phyloP scores from a whole-genome alignment of 1,284 basidiomycete species.

The Ustilago lituana region DNA sequence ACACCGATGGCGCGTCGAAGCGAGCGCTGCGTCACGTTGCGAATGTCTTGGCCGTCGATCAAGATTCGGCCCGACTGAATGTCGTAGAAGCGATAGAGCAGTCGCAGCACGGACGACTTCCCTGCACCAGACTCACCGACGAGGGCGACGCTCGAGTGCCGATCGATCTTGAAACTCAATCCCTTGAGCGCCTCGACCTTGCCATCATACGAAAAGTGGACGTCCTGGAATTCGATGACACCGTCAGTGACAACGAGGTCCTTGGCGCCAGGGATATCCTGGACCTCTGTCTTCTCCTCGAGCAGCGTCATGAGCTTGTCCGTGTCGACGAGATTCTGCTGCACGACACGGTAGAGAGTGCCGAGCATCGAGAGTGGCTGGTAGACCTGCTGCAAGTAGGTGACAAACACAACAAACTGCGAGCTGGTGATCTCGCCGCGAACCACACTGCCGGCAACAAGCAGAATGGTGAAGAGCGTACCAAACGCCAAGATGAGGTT shows the following conservation, averaged over 20 bases:
- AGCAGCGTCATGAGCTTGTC: conserved; percentile 68
- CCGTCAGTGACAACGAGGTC: conserved; percentile 78
- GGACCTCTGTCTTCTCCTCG: conserved; percentile 74
- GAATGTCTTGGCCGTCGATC: conserved; percentile 85
- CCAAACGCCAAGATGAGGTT: conserved; percentile 62
- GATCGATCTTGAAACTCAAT: conserved; percentile 83
- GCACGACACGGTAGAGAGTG: conserved; percentile 66
- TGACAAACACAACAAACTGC: conserved; percentile 81
- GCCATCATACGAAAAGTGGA: conserved; percentile 75
- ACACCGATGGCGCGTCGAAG: conserved; percentile 81
- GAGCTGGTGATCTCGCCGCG: conserved; percentile 65
- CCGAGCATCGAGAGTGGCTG: conserved; percentile 57
- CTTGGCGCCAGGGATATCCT: conserved; percentile 79
- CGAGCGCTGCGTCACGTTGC: conserved; percentile 80
- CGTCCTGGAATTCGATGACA: conserved; percentile 79
- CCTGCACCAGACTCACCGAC: conserved; percentile 76
- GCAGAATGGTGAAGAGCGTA: conserved; percentile 52
- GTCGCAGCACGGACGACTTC: conserved; percentile 82
- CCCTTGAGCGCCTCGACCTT: conserved; percentile 77
- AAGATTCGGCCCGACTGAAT: conserved; percentile 69
- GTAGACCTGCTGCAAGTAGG: conserved; percentile 78
- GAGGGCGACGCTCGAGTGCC: conserved; percentile 69
- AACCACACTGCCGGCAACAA: conserved; percentile 52
- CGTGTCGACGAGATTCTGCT: conserved; percentile 73
- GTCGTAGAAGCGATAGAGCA: conserved; percentile 90